Percentiles rank a stretch among this genome's conserved stretches.
These are phyloP conservation scores for Metarhizium anisopliae DNA, from an alignment of 2,329 filamentous ascomycete genomes.

Conservation along the genomic window DNA sequence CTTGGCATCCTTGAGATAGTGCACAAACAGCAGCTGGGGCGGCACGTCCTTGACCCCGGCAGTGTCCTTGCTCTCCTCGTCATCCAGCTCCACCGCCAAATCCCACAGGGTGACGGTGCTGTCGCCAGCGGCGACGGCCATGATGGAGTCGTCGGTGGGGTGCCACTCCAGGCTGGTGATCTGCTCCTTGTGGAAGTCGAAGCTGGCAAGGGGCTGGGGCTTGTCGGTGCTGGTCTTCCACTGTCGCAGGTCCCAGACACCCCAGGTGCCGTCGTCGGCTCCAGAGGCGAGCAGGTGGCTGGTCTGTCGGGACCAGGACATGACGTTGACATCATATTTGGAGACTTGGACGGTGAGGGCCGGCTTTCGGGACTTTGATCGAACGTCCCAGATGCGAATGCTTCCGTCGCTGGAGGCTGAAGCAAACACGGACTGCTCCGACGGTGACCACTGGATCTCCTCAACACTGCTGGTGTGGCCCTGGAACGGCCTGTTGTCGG, in stretches of 20 bases:
- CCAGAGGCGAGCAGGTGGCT: constrained; percentile 85
- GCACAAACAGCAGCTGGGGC: constrained; percentile 89
- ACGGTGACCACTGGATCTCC: constrained; percentile 94
- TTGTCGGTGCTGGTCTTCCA: constrained; percentile 63
- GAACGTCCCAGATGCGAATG: constrained; percentile 90
- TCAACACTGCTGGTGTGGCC: constrained; percentile 83
- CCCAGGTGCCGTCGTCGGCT: constrained; percentile 89
- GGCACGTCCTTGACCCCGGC: constrained; percentile 84
- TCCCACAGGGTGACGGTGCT: constrained; percentile 96
- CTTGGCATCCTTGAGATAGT: constrained; percentile 92
- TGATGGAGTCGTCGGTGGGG: constrained; percentile 90
- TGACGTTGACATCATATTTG: constrained; percentile 84
- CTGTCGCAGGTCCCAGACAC: constrained; percentile 89
- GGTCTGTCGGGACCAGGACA: constrained; percentile 88
- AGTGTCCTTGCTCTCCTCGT: constrained; percentile 89
- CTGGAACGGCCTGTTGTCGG: constrained; percentile 72
- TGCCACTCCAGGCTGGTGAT: constrained; percentile 97
- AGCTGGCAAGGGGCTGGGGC: constrained; percentile 81
- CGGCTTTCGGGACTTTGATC: constrained; percentile 81
- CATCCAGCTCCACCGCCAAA: constrained; percentile 89
- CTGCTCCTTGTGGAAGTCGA: constrained; percentile 92
- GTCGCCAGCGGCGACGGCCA: constrained; percentile 85
- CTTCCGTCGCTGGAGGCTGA: constrained; percentile 92
- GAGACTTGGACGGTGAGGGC: constrained; percentile 81
- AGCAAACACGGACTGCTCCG: constrained; percentile 86